A percentile compares a stretch with the other conserved stretches of the same genome.
These are phyloP conservation scores for Boletellus emodensis DNA, from an alignment of 768 basidiomycete species.

Conservation along the genomic window DNA sequence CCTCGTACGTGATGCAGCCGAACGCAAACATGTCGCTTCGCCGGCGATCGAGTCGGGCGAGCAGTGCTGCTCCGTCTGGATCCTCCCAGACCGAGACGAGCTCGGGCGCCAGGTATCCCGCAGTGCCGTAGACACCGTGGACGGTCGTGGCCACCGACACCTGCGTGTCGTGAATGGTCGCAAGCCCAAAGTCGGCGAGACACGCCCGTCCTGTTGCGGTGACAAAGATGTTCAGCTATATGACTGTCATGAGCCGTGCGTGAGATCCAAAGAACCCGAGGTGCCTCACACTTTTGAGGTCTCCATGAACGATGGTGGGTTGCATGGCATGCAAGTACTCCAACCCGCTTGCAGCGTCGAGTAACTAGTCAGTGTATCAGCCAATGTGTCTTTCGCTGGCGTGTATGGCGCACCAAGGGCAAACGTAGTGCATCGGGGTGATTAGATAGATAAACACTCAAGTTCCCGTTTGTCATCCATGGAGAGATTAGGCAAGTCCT, in stretches of 20 bases:
- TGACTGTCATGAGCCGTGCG: background rate
- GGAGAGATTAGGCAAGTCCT: conserved; percentile 23
- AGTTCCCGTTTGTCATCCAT: conserved; percentile 29
- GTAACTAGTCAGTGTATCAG: conserved; percentile 26
- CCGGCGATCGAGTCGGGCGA: conserved; percentile 21
- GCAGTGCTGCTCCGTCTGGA: conserved; percentile 4
- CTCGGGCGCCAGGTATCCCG: conserved; percentile 28
- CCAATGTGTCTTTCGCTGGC: background rate
- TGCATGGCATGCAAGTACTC: conserved; percentile 36
- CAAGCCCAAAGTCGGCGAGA: conserved; percentile 32
- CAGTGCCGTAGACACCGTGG: conserved; percentile 17
- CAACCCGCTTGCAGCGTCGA: conserved; percentile 36
- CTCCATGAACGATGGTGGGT: conserved; percentile 42
- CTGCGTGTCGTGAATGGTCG: conserved; percentile 16
- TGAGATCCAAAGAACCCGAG: background rate
- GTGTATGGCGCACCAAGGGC: conserved; percentile 28
- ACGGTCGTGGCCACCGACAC: conserved; percentile 13
- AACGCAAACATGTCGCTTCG: conserved; percentile 35
- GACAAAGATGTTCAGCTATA: conserved; percentile 30
- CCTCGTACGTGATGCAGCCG: conserved; percentile 33
- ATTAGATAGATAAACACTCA: conserved; percentile 27
- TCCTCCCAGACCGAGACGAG: conserved; percentile 15
- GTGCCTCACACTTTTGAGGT: conserved; percentile 39
- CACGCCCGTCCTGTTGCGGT: conserved; percentile 24
- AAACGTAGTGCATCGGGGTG: conserved; percentile 28